phyloP scores from a whole-genome alignment of 306 rosid genomes.

The Dryas octopetala region DNA sequence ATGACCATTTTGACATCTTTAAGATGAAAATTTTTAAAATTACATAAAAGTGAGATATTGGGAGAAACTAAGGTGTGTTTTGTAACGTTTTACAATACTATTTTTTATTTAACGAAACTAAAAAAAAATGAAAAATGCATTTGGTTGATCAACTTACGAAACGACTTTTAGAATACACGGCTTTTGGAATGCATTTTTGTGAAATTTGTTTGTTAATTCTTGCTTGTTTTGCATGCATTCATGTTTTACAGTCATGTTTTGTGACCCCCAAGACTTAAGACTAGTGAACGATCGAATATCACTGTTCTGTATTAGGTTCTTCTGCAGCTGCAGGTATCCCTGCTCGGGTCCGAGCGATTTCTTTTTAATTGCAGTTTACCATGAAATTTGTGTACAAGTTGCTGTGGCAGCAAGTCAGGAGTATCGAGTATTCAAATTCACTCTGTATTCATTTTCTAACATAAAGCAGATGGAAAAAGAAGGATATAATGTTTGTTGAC shows the following conservation, averaged over 20 bases:
- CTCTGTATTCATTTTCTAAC: too few species aligned
- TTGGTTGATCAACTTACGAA: too few species aligned
- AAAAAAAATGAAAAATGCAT: too few species aligned
- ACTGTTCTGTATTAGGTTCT: slow-evolving; percentile 33
- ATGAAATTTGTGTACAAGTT: slow-evolving; percentile 74
- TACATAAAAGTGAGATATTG: too few species aligned
- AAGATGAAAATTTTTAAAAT: too few species aligned
- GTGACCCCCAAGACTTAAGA: slow-evolving; percentile 34
- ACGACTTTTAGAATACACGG: too few species aligned
- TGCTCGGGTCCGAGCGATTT: slow-evolving; percentile 45
- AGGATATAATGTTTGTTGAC: too few species aligned
- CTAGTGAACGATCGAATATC: slow-evolving; percentile 39
- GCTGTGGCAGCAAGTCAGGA: slow-evolving; percentile 21
- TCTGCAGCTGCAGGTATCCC: slow-evolving; percentile 83
- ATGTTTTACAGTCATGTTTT: slow-evolving; percentile 45
- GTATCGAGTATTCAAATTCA: neutral
- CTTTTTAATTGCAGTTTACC: slow-evolving; percentile 50
- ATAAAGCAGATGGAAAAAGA: too few species aligned
- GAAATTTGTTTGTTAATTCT: slow-evolving; percentile 7
- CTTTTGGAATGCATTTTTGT: neutral
- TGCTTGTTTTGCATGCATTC: slow-evolving; percentile 22
- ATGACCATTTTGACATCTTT: too few species aligned
- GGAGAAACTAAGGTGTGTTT: too few species aligned
- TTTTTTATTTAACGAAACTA: too few species aligned
- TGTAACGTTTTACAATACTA: too few species aligned